phyloP scores from a whole-genome alignment of 768 basidiomycete species.

The Hortiboletus flavorubellus region DNA sequence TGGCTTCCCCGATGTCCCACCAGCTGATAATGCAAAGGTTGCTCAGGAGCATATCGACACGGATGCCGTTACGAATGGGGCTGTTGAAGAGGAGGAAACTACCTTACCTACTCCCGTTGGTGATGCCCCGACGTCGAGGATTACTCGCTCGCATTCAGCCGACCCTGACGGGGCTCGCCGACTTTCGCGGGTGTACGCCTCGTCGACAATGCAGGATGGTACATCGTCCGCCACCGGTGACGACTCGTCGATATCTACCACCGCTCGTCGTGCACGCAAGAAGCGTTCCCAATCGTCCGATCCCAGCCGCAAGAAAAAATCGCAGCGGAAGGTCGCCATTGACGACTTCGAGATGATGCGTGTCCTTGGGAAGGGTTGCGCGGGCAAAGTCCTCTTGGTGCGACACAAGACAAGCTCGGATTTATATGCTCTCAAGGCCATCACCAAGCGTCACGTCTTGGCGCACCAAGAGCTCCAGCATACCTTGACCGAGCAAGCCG shows the following conservation, averaged over 20 bases:
- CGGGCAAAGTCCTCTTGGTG: conserved; percentile 93
- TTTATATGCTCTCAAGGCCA: conserved; percentile 93
- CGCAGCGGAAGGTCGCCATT: conserved; percentile 67
- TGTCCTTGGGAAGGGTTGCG: conserved; percentile 95
- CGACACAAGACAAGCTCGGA: conserved; percentile 68
- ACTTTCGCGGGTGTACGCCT: conserved; percentile 56
- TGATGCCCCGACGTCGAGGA: conserved; percentile 39
- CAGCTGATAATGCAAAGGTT: conserved; percentile 7
- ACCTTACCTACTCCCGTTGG: conserved; percentile 39
- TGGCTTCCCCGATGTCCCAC: conserved; percentile 12
- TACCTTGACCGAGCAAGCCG: conserved; percentile 94
- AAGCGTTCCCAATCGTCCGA: conserved; percentile 51
- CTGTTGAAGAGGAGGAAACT: conserved; percentile 28
- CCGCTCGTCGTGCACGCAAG: conserved; percentile 45
- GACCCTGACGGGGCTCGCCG: conserved; percentile 65
- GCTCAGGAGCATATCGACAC: conserved; percentile 19
- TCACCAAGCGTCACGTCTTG: conserved; percentile 95
- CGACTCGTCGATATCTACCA: conserved; percentile 69
- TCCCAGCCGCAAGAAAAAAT: conserved; percentile 51
- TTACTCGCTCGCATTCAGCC: conserved; percentile 78
- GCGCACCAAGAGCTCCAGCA: conserved; percentile 96
- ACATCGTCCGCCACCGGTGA: conserved; percentile 61
- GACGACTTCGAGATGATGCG: conserved; percentile 98
- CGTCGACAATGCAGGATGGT: conserved; percentile 49
- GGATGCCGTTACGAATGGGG: conserved; percentile 20